Evolutionary conservation across 768 basidiomycete genomes (phyloP).

Genomic region (Dentipellis fragilis): DNA sequence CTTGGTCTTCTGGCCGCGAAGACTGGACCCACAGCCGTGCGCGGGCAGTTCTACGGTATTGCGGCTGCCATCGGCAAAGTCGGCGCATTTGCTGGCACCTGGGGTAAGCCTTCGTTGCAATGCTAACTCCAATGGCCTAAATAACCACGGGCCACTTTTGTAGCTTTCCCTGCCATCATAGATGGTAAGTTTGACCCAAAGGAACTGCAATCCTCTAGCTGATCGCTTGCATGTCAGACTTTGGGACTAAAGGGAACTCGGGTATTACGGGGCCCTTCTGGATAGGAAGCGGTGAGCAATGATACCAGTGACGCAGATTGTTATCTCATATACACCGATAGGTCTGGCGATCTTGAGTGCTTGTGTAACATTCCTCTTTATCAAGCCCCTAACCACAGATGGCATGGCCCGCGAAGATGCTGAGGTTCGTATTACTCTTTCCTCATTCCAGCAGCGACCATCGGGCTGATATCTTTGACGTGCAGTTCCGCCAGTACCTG

Average conservation of each 20-base stretch:
- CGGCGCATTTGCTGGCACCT: slow-evolving; percentile 77
- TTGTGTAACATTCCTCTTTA: slow-evolving; percentile 57
- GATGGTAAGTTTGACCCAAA: slow-evolving; percentile 26
- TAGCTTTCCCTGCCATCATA: slow-evolving; percentile 63
- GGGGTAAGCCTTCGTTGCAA: slow-evolving; percentile 37
- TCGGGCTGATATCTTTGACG: background rate
- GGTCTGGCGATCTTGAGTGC: slow-evolving; percentile 76
- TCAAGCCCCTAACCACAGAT: slow-evolving; percentile 64
- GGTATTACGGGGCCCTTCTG: slow-evolving; percentile 85
- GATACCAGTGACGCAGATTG: too few species aligned
- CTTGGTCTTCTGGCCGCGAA: slow-evolving; percentile 82
- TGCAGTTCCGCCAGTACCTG: slow-evolving; percentile 75
- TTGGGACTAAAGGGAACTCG: slow-evolving; percentile 37
- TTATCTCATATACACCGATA: slow-evolving; percentile 1
- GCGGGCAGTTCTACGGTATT: slow-evolving; percentile 78
- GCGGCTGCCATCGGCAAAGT: slow-evolving; percentile 83
- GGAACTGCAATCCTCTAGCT: background rate
- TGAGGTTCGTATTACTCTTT: slow-evolving; percentile 29
- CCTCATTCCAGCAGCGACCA: background rate
- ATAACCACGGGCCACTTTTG: background rate
- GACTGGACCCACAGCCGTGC: slow-evolving; percentile 73
- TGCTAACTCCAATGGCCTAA: background rate
- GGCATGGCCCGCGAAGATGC: slow-evolving; percentile 74
- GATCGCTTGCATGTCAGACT: slow-evolving; percentile 30
- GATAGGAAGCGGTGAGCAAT: slow-evolving; percentile 57